Evolutionary conservation across 345 rosid genomes (phyloP).

Genomic region (Eucalyptus sp.): DNA sequence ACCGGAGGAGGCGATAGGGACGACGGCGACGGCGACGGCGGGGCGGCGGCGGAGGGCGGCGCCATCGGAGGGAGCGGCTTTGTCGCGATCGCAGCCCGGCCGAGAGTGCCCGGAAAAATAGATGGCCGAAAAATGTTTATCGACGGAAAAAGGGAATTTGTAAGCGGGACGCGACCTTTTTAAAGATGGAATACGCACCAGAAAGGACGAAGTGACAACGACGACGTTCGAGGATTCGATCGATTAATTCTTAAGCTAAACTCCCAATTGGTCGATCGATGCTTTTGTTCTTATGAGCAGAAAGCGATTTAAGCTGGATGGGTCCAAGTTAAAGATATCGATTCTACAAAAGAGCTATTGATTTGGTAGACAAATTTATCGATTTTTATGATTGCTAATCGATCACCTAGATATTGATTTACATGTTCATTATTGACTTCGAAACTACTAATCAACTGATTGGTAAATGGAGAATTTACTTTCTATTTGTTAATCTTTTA

Average conservation of each 20-base stretch:
- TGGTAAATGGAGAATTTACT: too few species aligned
- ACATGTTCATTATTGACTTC: too few species aligned
- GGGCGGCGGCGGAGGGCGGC: not conserved
- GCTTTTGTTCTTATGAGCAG: not conserved
- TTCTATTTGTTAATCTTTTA: too few species aligned
- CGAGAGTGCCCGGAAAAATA: not conserved
- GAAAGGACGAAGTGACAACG: not conserved
- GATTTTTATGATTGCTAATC: too few species aligned
- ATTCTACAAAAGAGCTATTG: accelerated
- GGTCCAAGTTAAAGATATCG: too few species aligned
- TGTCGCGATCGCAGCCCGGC: not conserved
- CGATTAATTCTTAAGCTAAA: not conserved
- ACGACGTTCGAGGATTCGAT: not conserved
- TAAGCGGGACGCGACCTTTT: not conserved
- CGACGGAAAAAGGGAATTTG: accelerated
- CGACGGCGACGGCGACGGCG: not conserved
- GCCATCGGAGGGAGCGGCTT: not conserved
- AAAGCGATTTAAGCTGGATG: accelerated
- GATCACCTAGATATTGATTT: too few species aligned
- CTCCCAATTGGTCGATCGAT: accelerated
- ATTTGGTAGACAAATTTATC: accelerated
- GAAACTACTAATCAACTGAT: too few species aligned
- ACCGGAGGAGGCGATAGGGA: slow-evolving; percentile 57
- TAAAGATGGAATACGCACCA: not conserved
- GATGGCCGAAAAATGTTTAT: not conserved